Conservation (phyloP, 805 yeast species). For the Saturnispora sekii region DNA sequence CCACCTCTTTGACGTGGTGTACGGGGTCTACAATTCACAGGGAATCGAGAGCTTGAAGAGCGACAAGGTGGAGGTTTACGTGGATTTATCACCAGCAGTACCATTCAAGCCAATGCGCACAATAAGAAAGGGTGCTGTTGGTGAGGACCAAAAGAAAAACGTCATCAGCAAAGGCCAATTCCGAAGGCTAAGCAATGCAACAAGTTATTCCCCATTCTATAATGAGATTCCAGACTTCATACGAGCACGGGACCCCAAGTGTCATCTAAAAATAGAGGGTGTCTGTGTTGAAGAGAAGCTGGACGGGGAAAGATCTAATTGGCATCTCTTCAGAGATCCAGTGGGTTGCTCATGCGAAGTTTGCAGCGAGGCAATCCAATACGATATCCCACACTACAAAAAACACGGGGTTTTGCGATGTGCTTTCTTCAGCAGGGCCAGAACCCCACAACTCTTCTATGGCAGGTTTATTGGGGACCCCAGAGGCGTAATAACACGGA, state of each 20-base stretch:
- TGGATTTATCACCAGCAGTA: conserved; percentile 30
- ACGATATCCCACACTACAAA: neutral
- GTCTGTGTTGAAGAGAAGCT: conserved; percentile 82
- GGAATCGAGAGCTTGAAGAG: conserved; percentile 7
- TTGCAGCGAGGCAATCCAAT: conserved; percentile 21
- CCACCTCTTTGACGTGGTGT: conserved; percentile 11
- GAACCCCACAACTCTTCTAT: conserved; percentile 54
- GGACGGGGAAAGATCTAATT: conserved; percentile 84
- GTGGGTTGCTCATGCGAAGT: conserved; percentile 10
- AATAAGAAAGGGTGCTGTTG: conserved; percentile 31
- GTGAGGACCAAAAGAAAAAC: conserved; percentile 35
- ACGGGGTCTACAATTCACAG: conserved; percentile 4
- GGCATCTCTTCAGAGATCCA: conserved; percentile 49
- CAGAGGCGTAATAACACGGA: conserved; percentile 24
- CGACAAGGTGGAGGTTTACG: conserved; percentile 40
- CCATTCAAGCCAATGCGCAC: conserved; percentile 78
- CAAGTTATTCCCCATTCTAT: conserved; percentile 33
- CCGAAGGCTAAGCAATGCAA: neutral
- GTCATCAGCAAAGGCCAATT: conserved; percentile 5
- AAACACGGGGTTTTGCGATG: conserved; percentile 30
- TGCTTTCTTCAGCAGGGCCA: conserved; percentile 66
- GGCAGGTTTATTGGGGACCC: conserved; percentile 13
- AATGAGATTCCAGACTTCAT: conserved; percentile 48
- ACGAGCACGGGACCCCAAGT: conserved; percentile 43
- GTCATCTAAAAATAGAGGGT: conserved; percentile 6